A percentile compares a stretch with the other conserved stretches of the same genome.
Evolutionary conservation across 139 green algal species (phyloP).

Genomic region (Coccomyxa sp.): DNA sequence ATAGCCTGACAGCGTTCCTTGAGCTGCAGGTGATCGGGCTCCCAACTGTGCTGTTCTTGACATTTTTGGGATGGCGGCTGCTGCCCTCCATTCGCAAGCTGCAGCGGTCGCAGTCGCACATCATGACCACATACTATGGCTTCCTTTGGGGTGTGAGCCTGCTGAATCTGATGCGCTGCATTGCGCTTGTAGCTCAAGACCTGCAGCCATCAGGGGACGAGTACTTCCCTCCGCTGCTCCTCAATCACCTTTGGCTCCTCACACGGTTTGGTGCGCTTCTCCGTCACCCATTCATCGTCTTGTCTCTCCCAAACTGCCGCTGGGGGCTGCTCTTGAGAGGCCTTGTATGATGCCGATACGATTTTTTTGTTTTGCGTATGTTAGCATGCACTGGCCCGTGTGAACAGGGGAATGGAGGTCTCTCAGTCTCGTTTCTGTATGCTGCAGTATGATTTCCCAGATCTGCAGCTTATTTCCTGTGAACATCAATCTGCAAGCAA

Average conservation of each 20-base stretch:
- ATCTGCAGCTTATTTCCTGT: too few species aligned
- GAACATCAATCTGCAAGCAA: too few species aligned
- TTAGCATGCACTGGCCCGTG: too few species aligned
- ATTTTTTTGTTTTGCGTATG: too few species aligned
- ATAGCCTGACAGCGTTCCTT: too few species aligned
- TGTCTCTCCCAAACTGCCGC: too few species aligned
- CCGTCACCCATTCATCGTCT: background rate
- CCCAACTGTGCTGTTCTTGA: background rate
- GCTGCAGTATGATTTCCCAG: too few species aligned
- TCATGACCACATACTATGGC: conserved; percentile 45
- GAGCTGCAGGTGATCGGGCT: conserved; percentile 1
- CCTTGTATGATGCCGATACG: too few species aligned
- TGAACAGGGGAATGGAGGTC: too few species aligned
- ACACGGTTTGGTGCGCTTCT: conserved; percentile 28
- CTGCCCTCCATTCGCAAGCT: conserved; percentile 30
- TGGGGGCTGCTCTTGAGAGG: too few species aligned
- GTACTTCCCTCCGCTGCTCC: conserved; percentile 2
- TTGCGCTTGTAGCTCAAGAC: conserved; percentile 21
- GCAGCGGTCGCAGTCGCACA: conserved; percentile 27
- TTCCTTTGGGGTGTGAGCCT: conserved; percentile 37
- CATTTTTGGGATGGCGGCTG: conserved; percentile 6
- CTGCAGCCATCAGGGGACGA: background rate
- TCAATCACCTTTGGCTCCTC: conserved; percentile 46
- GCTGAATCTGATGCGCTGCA: conserved; percentile 29
- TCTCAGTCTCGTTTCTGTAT: too few species aligned